Conservation (phyloP, 139 green algal genomes). For the Penium margaritaceum region DNA sequence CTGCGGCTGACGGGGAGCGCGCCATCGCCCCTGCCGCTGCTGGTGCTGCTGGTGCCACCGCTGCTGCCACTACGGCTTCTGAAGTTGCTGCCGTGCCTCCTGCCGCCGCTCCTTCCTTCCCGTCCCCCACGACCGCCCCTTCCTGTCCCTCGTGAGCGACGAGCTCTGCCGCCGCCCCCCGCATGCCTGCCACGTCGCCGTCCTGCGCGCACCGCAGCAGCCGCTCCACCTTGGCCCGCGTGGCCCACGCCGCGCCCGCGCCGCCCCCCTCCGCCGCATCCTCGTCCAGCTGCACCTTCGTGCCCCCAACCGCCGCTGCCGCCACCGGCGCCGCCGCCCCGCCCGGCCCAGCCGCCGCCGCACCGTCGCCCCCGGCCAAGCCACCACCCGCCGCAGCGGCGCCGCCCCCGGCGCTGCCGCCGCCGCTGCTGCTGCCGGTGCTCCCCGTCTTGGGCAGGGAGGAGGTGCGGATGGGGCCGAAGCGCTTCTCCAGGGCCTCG, state of each 20-base stretch:
- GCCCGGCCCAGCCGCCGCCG: no score
- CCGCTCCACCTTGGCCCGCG: slow-evolving; percentile 18
- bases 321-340: no score
- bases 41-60: background rate
- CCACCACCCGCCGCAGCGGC: no score
- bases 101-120: background rate
- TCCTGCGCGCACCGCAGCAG: slow-evolving; percentile 13
- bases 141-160: background rate
- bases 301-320: background rate
- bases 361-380: background rate
- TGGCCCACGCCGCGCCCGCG: slow-evolving; percentile 1
- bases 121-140: background rate
- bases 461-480: slow-evolving; percentile 11
- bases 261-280: background rate
- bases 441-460: no score
- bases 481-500: slow-evolving; percentile 38
- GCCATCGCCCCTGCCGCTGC: background rate
- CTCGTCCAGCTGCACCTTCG: background rate
- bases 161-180: slow-evolving; percentile 5
- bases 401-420: no score
- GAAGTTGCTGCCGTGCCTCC: background rate
- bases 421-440: no score
- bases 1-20: slow-evolving; percentile 4
- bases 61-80: background rate
- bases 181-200: slow-evolving; percentile 19